Base-by-base conservation (phyloP, 169 alveolate genomes). In the Amoebophrya sp. region DNA sequence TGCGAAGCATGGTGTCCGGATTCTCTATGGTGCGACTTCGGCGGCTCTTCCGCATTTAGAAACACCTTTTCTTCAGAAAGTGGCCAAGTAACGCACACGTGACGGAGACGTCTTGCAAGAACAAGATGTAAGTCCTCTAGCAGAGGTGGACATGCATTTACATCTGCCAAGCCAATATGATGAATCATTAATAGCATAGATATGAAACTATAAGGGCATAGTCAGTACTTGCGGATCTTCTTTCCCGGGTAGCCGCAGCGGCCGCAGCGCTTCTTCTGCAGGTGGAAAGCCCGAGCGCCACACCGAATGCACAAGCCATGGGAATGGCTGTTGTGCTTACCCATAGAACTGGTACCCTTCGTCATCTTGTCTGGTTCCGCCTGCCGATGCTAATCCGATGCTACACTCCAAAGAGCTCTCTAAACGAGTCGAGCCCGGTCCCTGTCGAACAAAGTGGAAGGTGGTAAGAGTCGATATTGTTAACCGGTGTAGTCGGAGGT, bases 281-380 rank as follows among this genome's bases (percentile, higher is more conserved):
- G 94, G 97, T 98, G 99, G 94, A 95, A 98, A 58, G 99, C 95
- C 92, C 98, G 95, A 88, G 96, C 93, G 58, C 99, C 99, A 94
- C 99, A 98, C 92, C 99, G 96, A 93, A 98, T 95, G 96, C 99
- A 98, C 93, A 97, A 95, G 90, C 97, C 96, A 95, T 98, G 99
- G 92, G 99, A 97, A 94, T 97, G 97, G 93, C 98, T 97, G 96
- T 98, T 97, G 94, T 98, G 97, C 92, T 96, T 96, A 94, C 99
- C 99, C 94, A 96, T 96, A 88, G 99, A 95, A 42, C 99, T 98
- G 90, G 99, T 58, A 58, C 78, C 78, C 78, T 58, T 58, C 78
- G 78, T 58, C 78, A 58, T 58, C 78, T 58, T 58, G 78, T 2
- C 78, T 2, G 78, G 5, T 2, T 16, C 29, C 2, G 78, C 10